Evolutionary conservation across 2,329 filamentous ascomycete species (phyloP).

Genomic region (Hymenoscyphus scutula): DNA sequence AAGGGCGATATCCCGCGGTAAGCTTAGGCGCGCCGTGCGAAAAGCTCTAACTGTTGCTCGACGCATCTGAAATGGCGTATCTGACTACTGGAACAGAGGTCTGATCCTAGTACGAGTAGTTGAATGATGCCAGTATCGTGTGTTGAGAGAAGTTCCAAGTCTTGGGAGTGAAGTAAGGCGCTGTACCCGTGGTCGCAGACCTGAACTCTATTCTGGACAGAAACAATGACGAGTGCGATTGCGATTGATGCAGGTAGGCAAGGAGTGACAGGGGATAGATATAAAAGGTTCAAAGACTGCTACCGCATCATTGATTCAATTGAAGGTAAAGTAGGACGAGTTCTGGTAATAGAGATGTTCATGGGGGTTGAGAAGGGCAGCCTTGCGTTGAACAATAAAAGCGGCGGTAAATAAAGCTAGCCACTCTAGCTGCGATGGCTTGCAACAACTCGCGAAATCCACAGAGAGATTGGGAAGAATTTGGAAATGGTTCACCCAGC

Average conservation of each 20-base stretch:
- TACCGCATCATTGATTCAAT: background rate
- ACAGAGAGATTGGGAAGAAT: too few relatives aligned
- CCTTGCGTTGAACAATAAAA: too few relatives aligned
- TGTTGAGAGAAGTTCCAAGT: conserved; percentile 10
- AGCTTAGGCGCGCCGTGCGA: conserved; percentile 61
- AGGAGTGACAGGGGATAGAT: background rate
- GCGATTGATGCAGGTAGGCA: too few relatives aligned
- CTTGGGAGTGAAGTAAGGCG: conserved; percentile 4
- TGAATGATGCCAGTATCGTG: background rate
- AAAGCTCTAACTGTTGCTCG: conserved; percentile 66
- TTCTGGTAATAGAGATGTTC: too few relatives aligned
- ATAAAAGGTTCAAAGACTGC: too few relatives aligned
- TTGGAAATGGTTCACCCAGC: too few relatives aligned
- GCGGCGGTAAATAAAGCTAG: too few relatives aligned
- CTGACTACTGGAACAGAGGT: conserved; percentile 17
- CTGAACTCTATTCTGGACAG: background rate
- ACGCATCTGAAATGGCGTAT: conserved; percentile 59
- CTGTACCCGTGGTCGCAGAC: background rate
- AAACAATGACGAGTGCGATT: too few relatives aligned
- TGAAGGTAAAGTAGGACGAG: too few relatives aligned
- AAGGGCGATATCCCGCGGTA: conserved; percentile 57
- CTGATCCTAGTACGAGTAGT: conserved; percentile 10
- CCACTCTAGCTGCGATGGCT: too few relatives aligned
- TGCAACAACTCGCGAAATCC: too few relatives aligned
- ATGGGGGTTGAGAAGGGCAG: too few relatives aligned